These are phyloP conservation scores for Acanthamoeba culbertsoni DNA, from an alignment of 208 protist species.

Conservation along the genomic window DNA sequence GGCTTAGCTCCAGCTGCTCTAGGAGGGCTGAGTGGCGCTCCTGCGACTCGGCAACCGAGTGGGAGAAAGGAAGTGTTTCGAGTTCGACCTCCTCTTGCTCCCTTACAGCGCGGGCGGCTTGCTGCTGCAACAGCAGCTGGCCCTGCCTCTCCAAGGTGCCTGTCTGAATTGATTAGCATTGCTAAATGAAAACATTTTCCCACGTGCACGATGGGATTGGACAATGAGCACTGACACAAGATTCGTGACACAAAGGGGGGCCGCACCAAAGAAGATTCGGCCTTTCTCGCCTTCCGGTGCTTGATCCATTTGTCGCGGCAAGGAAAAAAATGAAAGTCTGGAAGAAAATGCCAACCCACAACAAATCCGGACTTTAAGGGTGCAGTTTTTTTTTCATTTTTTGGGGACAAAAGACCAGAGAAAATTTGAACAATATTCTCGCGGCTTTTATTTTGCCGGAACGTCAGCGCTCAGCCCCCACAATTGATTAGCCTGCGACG, in stretches of 20 bases:
- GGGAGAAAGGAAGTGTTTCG: not conserved
- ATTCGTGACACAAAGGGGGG: not conserved
- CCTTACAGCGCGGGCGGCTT: not conserved
- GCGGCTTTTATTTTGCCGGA: too few relatives aligned
- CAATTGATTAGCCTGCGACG: too few relatives aligned
- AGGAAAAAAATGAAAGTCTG: too few relatives aligned
- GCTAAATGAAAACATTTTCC: not conserved
- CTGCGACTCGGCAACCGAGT: not conserved
- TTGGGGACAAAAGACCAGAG: too few relatives aligned
- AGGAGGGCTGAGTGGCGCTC: not conserved
- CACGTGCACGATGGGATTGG: too few relatives aligned
- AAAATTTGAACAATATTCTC: too few relatives aligned
- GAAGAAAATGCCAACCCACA: too few relatives aligned
- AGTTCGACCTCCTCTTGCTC: not conserved
- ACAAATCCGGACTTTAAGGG: too few relatives aligned
- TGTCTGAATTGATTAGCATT: too few relatives aligned
- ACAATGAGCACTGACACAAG: not conserved
- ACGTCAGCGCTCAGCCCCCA: too few relatives aligned
- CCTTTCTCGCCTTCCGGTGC: not conserved
- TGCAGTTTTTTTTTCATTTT: too few relatives aligned
- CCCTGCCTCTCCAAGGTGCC: not conserved
- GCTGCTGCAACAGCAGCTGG: conserved; percentile 1
- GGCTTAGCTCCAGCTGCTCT: conserved; percentile 51
- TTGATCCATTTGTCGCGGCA: too few relatives aligned
- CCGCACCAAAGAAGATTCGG: not conserved